phyloP scores from a whole-genome alignment of 2,329 filamentous ascomycete species.

The Fusarium veterinarium region DNA sequence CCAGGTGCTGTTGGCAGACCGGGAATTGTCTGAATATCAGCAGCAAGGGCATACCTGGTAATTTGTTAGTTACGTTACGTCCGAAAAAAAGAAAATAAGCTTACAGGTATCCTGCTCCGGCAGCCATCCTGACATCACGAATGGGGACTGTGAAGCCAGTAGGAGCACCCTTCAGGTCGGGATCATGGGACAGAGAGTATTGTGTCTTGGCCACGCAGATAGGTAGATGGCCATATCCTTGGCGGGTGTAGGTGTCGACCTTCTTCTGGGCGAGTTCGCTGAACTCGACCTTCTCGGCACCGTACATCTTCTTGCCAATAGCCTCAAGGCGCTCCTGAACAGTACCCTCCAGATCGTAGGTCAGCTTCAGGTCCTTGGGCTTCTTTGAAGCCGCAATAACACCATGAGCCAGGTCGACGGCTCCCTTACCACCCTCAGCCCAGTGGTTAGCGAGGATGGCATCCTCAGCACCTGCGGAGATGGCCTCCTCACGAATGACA shows the following conservation, averaged over 20 bases:
- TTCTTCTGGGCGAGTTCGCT: conserved; percentile 95
- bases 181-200: conserved; percentile 94
- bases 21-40: conserved; percentile 98
- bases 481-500: conserved; percentile 88
- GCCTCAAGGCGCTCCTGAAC: conserved; percentile 91
- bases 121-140: conserved; percentile 91
- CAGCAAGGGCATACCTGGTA: conserved; percentile 85
- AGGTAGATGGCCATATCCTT: conserved; percentile 91
- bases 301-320: conserved; percentile 95
- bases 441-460: conserved; percentile 96
- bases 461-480: conserved; percentile 92
- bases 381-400: conserved; percentile 86
- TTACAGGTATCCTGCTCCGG: conserved; percentile 91
- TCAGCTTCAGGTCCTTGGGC: conserved; percentile 86
- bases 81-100: conserved; percentile 49
- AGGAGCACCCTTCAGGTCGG: conserved; percentile 92
- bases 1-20: conserved; percentile 94
- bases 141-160: conserved; percentile 96
- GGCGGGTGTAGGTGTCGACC: conserved; percentile 92
- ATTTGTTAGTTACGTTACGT: conserved; percentile 49
- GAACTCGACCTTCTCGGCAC: conserved; percentile 88
- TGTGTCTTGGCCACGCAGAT: conserved; percentile 99
- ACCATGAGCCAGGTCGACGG: conserved; percentile 86
- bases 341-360: conserved; percentile 82
- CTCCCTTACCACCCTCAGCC: conserved; percentile 93